Base-by-base conservation (phyloP, 345 rosid species). In the Lepidium africanum region DNA sequence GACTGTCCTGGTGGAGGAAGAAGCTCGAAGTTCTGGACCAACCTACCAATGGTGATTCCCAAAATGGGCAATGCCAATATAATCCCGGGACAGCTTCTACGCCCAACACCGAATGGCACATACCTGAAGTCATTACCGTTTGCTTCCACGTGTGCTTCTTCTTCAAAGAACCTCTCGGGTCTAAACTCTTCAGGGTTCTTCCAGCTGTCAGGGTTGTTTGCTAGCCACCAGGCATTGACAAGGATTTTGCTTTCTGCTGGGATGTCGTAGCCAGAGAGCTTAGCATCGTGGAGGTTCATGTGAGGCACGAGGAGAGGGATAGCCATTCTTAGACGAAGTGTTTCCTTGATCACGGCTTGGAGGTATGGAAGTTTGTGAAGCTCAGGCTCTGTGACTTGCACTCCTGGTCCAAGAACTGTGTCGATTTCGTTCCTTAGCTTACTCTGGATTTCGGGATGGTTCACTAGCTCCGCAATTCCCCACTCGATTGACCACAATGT, bases 81-180 rank as follows among this genome's bases (percentile, higher is more conserved):
- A 41, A 94, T 94, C 48, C 99, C 99, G 0, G 99, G 99, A 79
- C 99, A 94, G 75, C 99, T 94, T 73, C 99, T 85, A 45, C 99
- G 81, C 10, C 99, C 99, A 0, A 85, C 99, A 10, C 99, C 99
- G 4, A 94, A 94, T 0, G 99, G 99, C n/a, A 94, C 91, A 77
- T 83, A 94, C 64, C 89, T 81, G 81, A 86, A 91, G 71, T 94
- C 99, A 23, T 94, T 94, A 10, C 99, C 99, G 7, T 78, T 94
- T 0, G 99, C 96, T 73, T 94, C 99, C 10, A 94, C 97, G 61
- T 91, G 89, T 0, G 89, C 74, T 59, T 94, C 99, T 81, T 94
- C 99, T 72, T 94, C 89, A 46, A 94, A 65, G 83, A 94, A 91
- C 88, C 99, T 82, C 84, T 94, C 99, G 0, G 99, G 99, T 69